Evolutionary conservation across 495 filamentous ascomycete genomes (phyloP).

Genomic region (Penicillium canariense): DNA sequence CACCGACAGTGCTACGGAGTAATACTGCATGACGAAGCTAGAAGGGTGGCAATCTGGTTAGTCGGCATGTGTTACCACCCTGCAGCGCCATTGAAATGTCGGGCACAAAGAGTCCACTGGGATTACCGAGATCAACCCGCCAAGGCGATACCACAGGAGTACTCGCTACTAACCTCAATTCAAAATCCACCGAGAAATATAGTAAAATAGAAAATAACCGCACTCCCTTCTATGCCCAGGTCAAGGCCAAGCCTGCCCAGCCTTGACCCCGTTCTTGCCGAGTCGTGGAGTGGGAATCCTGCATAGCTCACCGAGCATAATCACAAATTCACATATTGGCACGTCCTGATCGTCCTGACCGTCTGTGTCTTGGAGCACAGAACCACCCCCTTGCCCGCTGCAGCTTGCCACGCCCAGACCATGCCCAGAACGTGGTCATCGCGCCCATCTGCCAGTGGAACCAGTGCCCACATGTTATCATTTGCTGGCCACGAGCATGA

Average conservation of each 20-base stretch:
- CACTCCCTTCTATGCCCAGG: not conserved
- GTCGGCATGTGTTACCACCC: not conserved
- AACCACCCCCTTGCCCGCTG: not conserved
- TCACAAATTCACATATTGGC: not conserved
- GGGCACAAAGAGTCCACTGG: not conserved
- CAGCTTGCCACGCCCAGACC: not conserved
- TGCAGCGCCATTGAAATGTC: not conserved
- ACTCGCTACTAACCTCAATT: not conserved
- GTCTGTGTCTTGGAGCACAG: not conserved
- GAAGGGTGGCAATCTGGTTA: not conserved
- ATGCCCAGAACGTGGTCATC: slow-evolving; percentile 8
- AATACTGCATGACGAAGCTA: not conserved
- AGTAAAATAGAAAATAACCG: no score
- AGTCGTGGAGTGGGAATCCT: not conserved
- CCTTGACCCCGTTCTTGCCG: not conserved
- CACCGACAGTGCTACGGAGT: not conserved
- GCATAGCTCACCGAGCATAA: not conserved
- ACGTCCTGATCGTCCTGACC: not conserved
- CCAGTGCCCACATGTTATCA: not conserved
- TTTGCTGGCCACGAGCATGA: not conserved
- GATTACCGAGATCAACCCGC: not conserved
- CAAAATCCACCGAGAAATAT: not conserved
- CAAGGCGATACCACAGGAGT: not conserved
- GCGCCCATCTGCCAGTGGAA: not conserved
- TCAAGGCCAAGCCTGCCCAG: not conserved